Percentiles rank a stretch among this genome's conserved stretches.
Evolutionary conservation across 352 stramenopile genomes (phyloP).

Genomic region (Pythium aristosporum): DNA sequence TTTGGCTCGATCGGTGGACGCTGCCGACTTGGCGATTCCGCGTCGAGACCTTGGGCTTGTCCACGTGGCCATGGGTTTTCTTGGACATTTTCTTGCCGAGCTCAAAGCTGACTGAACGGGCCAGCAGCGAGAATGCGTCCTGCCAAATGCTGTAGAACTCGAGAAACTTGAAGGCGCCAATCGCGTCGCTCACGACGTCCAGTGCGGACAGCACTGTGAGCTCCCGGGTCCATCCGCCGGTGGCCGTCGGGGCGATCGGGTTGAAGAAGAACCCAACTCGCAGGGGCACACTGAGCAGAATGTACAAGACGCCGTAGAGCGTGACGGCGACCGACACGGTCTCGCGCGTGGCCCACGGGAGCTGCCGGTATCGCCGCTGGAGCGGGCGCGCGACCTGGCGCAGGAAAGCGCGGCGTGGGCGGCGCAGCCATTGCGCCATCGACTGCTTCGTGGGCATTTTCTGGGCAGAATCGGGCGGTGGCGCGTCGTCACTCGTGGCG

Average conservation of each 20-base stretch:
- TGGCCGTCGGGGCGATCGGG: constrained; percentile 30
- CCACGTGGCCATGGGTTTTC: constrained; percentile 25
- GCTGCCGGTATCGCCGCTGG: constrained; percentile 30
- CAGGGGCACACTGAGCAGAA: constrained; percentile 55
- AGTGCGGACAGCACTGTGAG: constrained; percentile 41
- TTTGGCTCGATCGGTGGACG: constrained; percentile 24
- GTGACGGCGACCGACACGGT: constrained; percentile 33
- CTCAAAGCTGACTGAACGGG: constrained; percentile 41
- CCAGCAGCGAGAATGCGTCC: constrained; percentile 38
- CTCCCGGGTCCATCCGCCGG: constrained; percentile 35
- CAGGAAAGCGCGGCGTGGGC: constrained; percentile 10
- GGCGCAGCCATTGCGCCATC: constrained; percentile 11
- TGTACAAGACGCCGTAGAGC: constrained; percentile 41
- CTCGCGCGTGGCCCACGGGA: constrained; percentile 47
- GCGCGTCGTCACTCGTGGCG: constrained; percentile 5
- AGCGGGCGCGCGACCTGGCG: constrained; percentile 29
- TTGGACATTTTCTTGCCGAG: constrained; percentile 48
- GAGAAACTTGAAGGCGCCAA: constrained; percentile 47
- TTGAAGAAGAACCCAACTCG: constrained; percentile 74
- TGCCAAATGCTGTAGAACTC: constrained; percentile 42
- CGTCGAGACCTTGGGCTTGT: constrained; percentile 36
- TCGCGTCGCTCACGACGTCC: constrained; percentile 40
- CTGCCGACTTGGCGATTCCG: constrained; percentile 29
- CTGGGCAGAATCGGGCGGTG: neutral
- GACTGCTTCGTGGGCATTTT: neutral